These are phyloP conservation scores for Chaetomiaceae sp. DNA, from an alignment of 2,329 filamentous ascomycete genomes.

Conservation along the genomic window DNA sequence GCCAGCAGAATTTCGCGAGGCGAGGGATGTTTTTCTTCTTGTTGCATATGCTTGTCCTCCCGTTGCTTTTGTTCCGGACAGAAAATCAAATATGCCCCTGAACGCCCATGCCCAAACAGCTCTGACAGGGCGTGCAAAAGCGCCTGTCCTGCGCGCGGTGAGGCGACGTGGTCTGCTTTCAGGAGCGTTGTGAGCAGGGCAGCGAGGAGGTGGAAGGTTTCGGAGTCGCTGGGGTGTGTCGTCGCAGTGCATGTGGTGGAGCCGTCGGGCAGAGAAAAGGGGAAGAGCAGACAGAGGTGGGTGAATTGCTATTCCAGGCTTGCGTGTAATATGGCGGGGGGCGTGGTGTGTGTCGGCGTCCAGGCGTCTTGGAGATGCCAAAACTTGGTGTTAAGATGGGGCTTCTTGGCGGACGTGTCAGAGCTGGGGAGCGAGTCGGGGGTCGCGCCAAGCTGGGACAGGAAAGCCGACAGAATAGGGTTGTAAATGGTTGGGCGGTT, in stretches of 20 bases:
- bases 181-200: slow-evolving; percentile 7
- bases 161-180: slow-evolving; percentile 7
- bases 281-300: slow-evolving; percentile 14
- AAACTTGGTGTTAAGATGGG: neutral
- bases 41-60: too few species aligned
- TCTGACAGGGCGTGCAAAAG: slow-evolving; percentile 13
- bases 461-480: neutral
- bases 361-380: slow-evolving; percentile 8
- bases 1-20: neutral
- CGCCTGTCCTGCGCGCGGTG: slow-evolving; percentile 4
- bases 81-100: too few species aligned
- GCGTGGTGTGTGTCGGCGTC: neutral
- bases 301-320: slow-evolving; percentile 10
- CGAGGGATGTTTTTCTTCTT: too few species aligned
- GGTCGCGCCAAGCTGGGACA: neutral
- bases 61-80: too few species aligned
- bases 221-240: neutral
- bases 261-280: neutral
- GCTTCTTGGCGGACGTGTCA: too few species aligned
- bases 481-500: neutral
- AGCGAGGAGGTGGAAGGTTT: neutral
- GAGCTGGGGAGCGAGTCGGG: neutral
- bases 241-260: neutral
- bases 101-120: neutral
- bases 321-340: neutral